Evolutionary conservation across 1,284 basidiomycete species (phyloP).

Genomic region (Papiliotrema nemorosa): DNA sequence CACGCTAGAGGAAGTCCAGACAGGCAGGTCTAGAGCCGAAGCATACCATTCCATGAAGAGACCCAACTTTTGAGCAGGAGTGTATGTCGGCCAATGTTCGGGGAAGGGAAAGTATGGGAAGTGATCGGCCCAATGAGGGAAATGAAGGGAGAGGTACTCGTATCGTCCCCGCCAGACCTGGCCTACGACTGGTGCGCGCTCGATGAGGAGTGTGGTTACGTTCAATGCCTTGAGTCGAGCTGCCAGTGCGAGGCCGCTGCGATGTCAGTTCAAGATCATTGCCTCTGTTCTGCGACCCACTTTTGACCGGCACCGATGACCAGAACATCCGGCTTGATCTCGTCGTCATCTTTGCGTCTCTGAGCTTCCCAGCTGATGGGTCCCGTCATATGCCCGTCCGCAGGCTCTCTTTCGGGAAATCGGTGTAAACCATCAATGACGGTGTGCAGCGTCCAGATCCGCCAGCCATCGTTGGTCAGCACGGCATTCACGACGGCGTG

Average conservation of each 20-base stretch:
- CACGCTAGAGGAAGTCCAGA: constrained; percentile 52
- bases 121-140: constrained; percentile 54
- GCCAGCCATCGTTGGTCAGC: constrained; percentile 53
- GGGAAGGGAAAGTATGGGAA: constrained; percentile 54
- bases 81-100: constrained; percentile 59
- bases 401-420: constrained; percentile 48
- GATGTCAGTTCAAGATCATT: background rate
- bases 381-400: constrained; percentile 29
- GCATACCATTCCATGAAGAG: constrained; percentile 39
- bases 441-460: constrained; percentile 43
- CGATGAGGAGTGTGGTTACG: constrained; percentile 44
- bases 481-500: constrained; percentile 58
- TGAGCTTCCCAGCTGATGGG: constrained; percentile 13
- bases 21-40: constrained; percentile 32
- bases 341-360: constrained; percentile 36
- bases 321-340: constrained; percentile 49
- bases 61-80: constrained; percentile 53
- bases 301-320: constrained; percentile 51
- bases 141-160: constrained; percentile 60
- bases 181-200: constrained; percentile 44
- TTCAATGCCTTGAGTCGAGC: constrained; percentile 51
- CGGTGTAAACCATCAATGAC: constrained; percentile 56
- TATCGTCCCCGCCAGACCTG: constrained; percentile 55
- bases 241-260: constrained; percentile 42
- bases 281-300: background rate